Evolutionary conservation across 2,329 filamentous ascomycete genomes (phyloP), one percentile per base, ranked within the genome.

Genomic region (Neonectria magnoliae): DNA sequence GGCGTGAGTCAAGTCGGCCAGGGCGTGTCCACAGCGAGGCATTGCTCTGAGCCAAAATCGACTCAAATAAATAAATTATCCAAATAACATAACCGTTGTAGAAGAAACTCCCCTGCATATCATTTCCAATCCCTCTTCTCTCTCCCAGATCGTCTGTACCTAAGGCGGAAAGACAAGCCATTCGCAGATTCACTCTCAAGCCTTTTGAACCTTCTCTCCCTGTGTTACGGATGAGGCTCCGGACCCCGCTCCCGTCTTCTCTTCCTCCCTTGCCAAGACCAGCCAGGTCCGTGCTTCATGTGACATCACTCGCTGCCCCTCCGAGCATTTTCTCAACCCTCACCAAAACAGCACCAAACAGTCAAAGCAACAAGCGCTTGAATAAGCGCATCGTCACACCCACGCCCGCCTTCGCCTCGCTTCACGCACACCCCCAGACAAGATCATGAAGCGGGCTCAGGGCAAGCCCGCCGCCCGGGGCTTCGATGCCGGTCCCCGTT

Each of bases 361-460:
- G 56, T 25, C 53, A 47, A 36, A 60, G 58, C 50, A 41, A 36
- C 56, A 60, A 56, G 42, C 27, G 56, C 57, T 41, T 20, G 57
- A 52, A 51, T 31, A 45, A 60, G 54, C 64, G 66, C 64, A 67
- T 60, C 57, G 38, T 63, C 64, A 60, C 48, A 31, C 62, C 45
- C 41, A 22, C 54, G 25, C 53, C 59, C 47, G 57, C 57, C 56
- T 45, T 18, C 57, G 57, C 57, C 47, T 53, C 42, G 42, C 54
- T 62, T 57, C 53, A 44, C 57, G 44, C 47, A 52, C 42, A 52
- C 51, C 41, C 61, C 50, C 61, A n/a, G 16, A 64, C 20, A 55
- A 48, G 13, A 61, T 22, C 60, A 76, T 77, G 75, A 76, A 76
- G 67, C 71, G 71, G 66, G 66, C 70, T 58, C 73, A 73, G 68